Conservation (phyloP, 805 yeast genomes). For the Kodamaea fukazawae region DNA sequence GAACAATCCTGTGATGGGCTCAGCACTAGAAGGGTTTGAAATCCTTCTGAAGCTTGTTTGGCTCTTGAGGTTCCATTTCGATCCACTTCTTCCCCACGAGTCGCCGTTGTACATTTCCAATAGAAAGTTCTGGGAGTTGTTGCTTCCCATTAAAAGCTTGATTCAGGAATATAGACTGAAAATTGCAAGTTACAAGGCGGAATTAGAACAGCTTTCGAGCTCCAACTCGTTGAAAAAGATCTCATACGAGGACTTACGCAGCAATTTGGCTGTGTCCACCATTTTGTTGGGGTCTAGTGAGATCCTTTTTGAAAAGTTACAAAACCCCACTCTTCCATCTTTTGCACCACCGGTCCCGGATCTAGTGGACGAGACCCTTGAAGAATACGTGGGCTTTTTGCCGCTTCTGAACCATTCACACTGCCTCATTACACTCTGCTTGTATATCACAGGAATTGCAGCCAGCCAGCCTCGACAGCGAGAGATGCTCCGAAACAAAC, state of each 20-base stretch:
- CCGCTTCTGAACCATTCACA: conserved; percentile 8
- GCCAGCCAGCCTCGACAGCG: conserved; percentile 5
- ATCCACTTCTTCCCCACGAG: conserved; percentile 1
- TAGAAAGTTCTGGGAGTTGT: conserved; percentile 11
- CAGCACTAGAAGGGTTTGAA: conserved; percentile 36
- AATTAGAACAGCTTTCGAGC: conserved; percentile 2
- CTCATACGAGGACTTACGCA: conserved; percentile 9
- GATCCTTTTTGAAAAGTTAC: conserved; percentile 12
- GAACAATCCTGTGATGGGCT: conserved; percentile 43
- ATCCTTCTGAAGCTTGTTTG: conserved; percentile 37
- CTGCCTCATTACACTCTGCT: conserved; percentile 11
- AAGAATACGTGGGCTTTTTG: conserved; percentile 7
- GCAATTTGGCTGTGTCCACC: conserved; percentile 13
- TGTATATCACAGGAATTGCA: conserved; percentile 11
- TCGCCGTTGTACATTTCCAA: conserved; percentile 9
- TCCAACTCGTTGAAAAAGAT: conserved; percentile 2
- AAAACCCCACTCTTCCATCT: conserved; percentile 13
- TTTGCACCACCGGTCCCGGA: conserved; percentile 10
- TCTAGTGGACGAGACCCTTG: conserved; percentile 6
- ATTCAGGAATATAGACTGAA: conserved; percentile 6
- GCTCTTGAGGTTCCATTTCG: conserved; percentile 24
- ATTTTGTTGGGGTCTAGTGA: conserved; percentile 11
- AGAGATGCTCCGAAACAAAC: background rate
- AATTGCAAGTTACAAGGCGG: conserved; percentile 6
- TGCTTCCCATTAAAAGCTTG: conserved; percentile 8